Evolutionary conservation across 768 basidiomycete genomes (phyloP), one percentile per base, ranked within the genome.

Genomic region (Cantharellus cinnabarinus): DNA sequence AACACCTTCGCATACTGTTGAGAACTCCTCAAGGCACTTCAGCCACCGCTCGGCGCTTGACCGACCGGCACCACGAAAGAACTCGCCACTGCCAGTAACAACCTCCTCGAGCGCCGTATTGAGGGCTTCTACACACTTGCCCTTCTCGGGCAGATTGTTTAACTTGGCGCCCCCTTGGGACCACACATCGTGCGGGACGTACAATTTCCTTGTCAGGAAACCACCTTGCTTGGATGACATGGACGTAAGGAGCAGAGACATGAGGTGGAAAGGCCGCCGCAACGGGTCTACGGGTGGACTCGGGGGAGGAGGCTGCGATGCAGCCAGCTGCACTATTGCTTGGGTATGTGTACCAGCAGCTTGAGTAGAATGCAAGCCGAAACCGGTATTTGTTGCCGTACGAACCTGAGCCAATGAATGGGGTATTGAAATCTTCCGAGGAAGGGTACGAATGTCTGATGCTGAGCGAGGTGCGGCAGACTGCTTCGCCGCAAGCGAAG

Each of bases 111-210:
- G 73, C 38, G 86, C 87, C 38, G 79, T 77, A 63, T 79, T 80
- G 34, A 94, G 72, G 56, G 89, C 79, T 60, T 82, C 82, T 44
- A 94, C 81, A 58, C 88, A 85, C 42, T 85, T 80, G 50, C 90
- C 80, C 71, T 95, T 93, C 65, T 91, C 88, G 56, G 80, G 77
- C 41, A 90, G 66, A 66, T 86, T 89, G 41, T 74, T 72, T 55
- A 95, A 76, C 68, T 90, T 91, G 39, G 84, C 86, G 48, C 89
- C 89, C 38, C 85, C 84, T 67, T 89, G 85, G 50, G 86, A 59
- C 90, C 90, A 94, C 34, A 91, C 84, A 66, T 88, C 86, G 59
- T 80, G 79, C 10, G 90, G 89, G 38, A 94, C 85, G 69, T 90
- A 89, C 63, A 94, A 70, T 52, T 83, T 78, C 52, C 82, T 82